Conservation (phyloP, 2,329 filamentous ascomycete genomes). For the Venturia oleaginea region DNA sequence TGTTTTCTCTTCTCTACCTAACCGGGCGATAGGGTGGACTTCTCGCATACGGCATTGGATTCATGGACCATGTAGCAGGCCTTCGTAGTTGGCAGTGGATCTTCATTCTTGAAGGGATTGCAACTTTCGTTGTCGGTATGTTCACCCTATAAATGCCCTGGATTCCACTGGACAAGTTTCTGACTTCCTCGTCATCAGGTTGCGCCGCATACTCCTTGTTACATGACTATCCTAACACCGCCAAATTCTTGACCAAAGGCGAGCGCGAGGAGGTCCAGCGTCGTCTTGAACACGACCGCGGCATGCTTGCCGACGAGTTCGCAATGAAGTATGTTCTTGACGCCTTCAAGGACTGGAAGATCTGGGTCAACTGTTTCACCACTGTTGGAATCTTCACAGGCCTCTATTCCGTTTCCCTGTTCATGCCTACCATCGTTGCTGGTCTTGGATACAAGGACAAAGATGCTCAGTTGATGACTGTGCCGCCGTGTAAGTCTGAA, state of each 20-base stretch:
- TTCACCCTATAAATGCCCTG: slow-evolving; percentile 11
- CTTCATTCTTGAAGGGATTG: slow-evolving; percentile 41
- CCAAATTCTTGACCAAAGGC: slow-evolving; percentile 47
- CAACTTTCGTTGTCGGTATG: slow-evolving; percentile 13
- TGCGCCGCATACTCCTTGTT: slow-evolving; percentile 47
- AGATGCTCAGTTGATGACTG: slow-evolving; percentile 52
- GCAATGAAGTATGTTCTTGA: slow-evolving; percentile 19
- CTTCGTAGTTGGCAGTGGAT: slow-evolving; percentile 68
- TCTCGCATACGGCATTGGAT: slow-evolving; percentile 44
- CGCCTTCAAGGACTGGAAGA: slow-evolving; percentile 32
- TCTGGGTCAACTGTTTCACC: slow-evolving; percentile 29
- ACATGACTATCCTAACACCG: slow-evolving; percentile 52
- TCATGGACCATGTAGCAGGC: slow-evolving; percentile 48
- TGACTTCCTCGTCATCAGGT: slow-evolving; percentile 27
- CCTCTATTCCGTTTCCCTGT: slow-evolving; percentile 37
- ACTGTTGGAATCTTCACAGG: slow-evolving; percentile 24
- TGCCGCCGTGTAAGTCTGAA: too few species aligned
- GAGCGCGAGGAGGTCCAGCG: slow-evolving; percentile 32
- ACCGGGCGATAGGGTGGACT: slow-evolving; percentile 32
- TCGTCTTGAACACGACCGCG: slow-evolving; percentile 17
- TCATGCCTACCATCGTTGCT: slow-evolving; percentile 52
- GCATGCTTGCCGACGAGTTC: slow-evolving; percentile 19
- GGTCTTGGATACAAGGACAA: slow-evolving; percentile 56
- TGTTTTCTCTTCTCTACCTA: not conserved
- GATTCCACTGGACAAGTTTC: not conserved